Percentiles rank a stretch among this genome's conserved stretches.
These are phyloP conservation scores for Nicotiana tomentosiformis DNA, from an alignment of 257 asterid genomes.

Conservation along the genomic window DNA sequence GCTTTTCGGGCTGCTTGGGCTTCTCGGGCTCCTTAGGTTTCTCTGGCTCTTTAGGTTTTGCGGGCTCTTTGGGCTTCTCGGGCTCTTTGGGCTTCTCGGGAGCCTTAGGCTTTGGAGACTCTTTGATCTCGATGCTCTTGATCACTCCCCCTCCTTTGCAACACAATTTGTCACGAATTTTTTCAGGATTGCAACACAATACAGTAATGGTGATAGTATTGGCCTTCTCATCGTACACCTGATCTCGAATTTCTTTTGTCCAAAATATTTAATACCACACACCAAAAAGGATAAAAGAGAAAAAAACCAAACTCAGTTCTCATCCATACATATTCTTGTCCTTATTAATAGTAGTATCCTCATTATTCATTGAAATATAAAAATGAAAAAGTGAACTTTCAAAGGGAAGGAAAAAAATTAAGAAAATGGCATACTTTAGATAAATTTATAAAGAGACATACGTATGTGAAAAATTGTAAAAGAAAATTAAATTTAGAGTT, in stretches of 20 bases:
- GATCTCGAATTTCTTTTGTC: slow-evolving; percentile 71
- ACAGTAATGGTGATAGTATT: slow-evolving; percentile 55
- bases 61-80: slow-evolving; percentile 15
- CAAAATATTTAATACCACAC: neutral
- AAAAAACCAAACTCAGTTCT: neutral
- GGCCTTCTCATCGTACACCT: slow-evolving; percentile 53
- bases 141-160: slow-evolving; percentile 50
- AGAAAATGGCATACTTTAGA: too few species aligned
- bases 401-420: too few species aligned
- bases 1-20: neutral
- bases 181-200: slow-evolving; percentile 82
- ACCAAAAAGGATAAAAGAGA: neutral
- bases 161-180: slow-evolving; percentile 61
- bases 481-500: neutral
- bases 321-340: neutral
- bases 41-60: slow-evolving; percentile 5
- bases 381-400: neutral
- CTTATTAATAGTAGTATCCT: neutral
- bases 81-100: neutral
- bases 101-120: slow-evolving; percentile 18
- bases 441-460: neutral
- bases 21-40: slow-evolving; percentile 18
- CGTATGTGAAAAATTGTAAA: neutral
- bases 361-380: neutral
- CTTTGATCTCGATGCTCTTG: slow-evolving; percentile 59